Evolutionary conservation across 164 flowering plant species (phyloP).

Genomic region (Chimonanthus praecox): DNA sequence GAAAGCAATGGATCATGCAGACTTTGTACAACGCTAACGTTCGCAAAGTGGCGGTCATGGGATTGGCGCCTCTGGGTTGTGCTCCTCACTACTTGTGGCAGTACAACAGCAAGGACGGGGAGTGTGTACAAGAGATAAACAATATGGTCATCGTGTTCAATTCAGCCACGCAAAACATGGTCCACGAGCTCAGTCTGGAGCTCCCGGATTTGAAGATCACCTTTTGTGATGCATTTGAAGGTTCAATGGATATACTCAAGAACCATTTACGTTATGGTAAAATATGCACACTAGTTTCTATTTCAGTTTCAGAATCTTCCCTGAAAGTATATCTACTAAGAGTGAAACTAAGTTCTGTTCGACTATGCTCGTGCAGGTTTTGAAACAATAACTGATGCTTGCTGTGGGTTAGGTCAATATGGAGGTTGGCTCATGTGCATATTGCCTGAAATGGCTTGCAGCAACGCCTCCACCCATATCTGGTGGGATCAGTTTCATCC

Average conservation of each 20-base stretch:
- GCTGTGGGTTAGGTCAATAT: conserved; percentile 77
- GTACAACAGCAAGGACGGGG: conserved; percentile 50
- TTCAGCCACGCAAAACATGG: conserved; percentile 65
- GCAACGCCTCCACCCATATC: conserved; percentile 58
- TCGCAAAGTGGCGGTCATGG: conserved; percentile 70
- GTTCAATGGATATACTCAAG: conserved; percentile 67
- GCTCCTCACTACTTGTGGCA: conserved; percentile 81
- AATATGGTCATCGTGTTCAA: conserved; percentile 75
- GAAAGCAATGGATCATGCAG: conserved; percentile 28
- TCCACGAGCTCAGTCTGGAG: conserved; percentile 49
- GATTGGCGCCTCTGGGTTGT: conserved; percentile 85
- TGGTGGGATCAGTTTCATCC: conserved; percentile 99
- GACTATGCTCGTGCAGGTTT: conserved; percentile 43
- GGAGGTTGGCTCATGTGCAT: conserved; percentile 75
- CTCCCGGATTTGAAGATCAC: conserved; percentile 50
- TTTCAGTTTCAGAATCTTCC: neutral
- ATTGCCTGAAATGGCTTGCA: conserved; percentile 73
- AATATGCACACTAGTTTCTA: conserved; percentile 1
- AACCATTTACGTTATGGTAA: conserved; percentile 63
- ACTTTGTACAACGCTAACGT: conserved; percentile 57
- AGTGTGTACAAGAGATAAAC: conserved; percentile 62
- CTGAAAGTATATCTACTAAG: neutral
- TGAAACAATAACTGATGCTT: conserved; percentile 59
- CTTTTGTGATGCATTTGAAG: conserved; percentile 73
- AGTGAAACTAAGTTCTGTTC: neutral